phyloP scores from a whole-genome alignment of 352 stramenopile genomes.

The Globisporangium polare region DNA sequence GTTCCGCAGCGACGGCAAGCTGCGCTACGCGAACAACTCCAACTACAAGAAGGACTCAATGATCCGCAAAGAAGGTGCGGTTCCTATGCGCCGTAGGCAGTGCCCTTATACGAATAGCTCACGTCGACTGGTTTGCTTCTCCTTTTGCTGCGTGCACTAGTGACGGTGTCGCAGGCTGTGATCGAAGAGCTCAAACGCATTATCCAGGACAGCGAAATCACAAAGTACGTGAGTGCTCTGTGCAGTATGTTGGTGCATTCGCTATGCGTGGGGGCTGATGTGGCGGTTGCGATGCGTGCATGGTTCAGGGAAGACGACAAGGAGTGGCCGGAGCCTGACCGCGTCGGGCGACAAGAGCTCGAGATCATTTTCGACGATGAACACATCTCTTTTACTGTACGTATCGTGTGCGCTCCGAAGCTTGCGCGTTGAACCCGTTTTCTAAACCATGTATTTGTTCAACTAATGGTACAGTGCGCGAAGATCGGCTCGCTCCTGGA shows the following conservation, averaged over 20 bases:
- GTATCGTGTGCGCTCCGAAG: constrained; percentile 2
- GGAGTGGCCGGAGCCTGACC: constrained; percentile 94
- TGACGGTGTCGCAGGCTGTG: constrained; percentile 88
- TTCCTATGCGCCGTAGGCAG: background rate
- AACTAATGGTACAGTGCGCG: no score
- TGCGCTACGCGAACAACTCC: constrained; percentile 98
- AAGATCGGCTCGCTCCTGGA: constrained; percentile 96
- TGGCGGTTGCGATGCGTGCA: no score
- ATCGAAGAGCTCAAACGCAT: constrained; percentile 94
- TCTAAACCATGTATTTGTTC: background rate
- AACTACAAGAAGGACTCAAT: constrained; percentile 98
- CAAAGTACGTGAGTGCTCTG: constrained; percentile 63
- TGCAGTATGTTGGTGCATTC: no score
- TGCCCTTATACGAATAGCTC: constrained; percentile 1
- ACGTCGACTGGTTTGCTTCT: background rate
- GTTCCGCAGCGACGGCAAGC: constrained; percentile 86
- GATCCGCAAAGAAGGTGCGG: constrained; percentile 94
- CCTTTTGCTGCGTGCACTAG: constrained; percentile 25
- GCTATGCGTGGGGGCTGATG: no score
- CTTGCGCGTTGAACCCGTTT: background rate
- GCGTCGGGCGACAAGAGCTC: constrained; percentile 92
- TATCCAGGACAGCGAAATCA: constrained; percentile 90
- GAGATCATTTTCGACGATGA: constrained; percentile 94
- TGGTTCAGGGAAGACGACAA: constrained; percentile 94
- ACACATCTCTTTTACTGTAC: constrained; percentile 96